These are phyloP conservation scores for Zygoascus bituminiphila DNA, from an alignment of 805 yeast genomes.

Conservation along the genomic window DNA sequence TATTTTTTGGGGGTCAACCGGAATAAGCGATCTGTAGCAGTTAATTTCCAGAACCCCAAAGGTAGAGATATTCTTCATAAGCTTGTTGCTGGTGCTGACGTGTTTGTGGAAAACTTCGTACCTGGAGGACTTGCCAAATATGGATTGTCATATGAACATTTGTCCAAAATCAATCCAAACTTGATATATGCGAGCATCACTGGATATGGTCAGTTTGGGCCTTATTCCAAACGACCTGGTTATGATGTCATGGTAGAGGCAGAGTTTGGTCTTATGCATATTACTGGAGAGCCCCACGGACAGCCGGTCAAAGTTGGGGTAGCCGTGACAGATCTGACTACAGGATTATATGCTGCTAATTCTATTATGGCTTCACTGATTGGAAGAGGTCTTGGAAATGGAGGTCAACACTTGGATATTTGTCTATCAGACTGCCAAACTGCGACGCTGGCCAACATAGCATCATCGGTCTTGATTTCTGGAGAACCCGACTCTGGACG, in stretches of 20 bases:
- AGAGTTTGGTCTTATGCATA: constrained; percentile 38
- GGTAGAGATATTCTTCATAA: constrained; percentile 29
- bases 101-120: constrained; percentile 33
- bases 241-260: constrained; percentile 40
- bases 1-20: constrained; percentile 33
- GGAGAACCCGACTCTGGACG: constrained; percentile 34
- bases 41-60: constrained; percentile 28
- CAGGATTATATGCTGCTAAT: constrained; percentile 34
- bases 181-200: constrained; percentile 34
- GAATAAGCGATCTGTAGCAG: constrained; percentile 32
- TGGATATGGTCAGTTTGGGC: constrained; percentile 38
- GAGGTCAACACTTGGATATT: constrained; percentile 34
- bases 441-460: constrained; percentile 35
- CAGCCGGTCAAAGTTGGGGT: constrained; percentile 38
- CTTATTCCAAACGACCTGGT: constrained; percentile 33
- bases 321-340: constrained; percentile 36
- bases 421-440: constrained; percentile 34
- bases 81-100: constrained; percentile 28
- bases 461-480: constrained; percentile 31
- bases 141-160: constrained; percentile 28
- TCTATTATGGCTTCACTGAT: constrained; percentile 33
- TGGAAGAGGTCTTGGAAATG: constrained; percentile 26
- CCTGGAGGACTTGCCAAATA: constrained; percentile 33
- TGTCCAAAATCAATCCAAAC: constrained; percentile 21
- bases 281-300: constrained; percentile 34